Conservation (phyloP, 495 filamentous ascomycete genomes). For the Pseudomonodictys pantanalensis region DNA sequence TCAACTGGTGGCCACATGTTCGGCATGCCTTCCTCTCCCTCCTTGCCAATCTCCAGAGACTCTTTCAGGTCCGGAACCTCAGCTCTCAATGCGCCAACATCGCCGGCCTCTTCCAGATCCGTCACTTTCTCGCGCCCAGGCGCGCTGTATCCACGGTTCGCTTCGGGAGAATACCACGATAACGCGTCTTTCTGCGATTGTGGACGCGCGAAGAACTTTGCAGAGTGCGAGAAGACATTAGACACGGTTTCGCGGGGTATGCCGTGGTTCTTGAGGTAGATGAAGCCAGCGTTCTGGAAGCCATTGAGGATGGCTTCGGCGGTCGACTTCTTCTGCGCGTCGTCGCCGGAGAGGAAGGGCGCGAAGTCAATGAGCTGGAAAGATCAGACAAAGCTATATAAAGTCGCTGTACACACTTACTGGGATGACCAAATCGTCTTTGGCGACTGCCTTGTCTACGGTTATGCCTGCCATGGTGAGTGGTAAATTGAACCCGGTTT, state of each 20-base stretch:
- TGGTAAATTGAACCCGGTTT: too few relatives aligned
- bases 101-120: constrained; percentile 53
- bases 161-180: constrained; percentile 40
- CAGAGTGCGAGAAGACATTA: constrained; percentile 66
- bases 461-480: constrained; percentile 6
- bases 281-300: constrained; percentile 83
- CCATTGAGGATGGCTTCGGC: constrained; percentile 71
- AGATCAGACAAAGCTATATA: neutral
- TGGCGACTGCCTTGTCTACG: constrained; percentile 24
- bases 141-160: constrained; percentile 63
- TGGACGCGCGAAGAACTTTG: constrained; percentile 73
- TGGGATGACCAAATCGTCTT: constrained; percentile 36
- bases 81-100: constrained; percentile 58
- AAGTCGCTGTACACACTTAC: constrained; percentile 6
- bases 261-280: constrained; percentile 79
- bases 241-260: constrained; percentile 55
- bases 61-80: constrained; percentile 77
- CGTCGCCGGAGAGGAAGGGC: constrained; percentile 64
- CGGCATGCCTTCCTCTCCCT: constrained; percentile 61
- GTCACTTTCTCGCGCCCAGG: constrained; percentile 77
- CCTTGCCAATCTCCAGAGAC: constrained; percentile 77
- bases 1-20: constrained; percentile 76
- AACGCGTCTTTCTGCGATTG: constrained; percentile 62
- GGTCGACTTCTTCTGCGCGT: constrained; percentile 59
- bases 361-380: constrained; percentile 81